Percentiles rank a stretch among this genome's conserved stretches.
Evolutionary conservation across 2,329 filamentous ascomycete species (phyloP).

Genomic region (Chaetomiaceae sp.): DNA sequence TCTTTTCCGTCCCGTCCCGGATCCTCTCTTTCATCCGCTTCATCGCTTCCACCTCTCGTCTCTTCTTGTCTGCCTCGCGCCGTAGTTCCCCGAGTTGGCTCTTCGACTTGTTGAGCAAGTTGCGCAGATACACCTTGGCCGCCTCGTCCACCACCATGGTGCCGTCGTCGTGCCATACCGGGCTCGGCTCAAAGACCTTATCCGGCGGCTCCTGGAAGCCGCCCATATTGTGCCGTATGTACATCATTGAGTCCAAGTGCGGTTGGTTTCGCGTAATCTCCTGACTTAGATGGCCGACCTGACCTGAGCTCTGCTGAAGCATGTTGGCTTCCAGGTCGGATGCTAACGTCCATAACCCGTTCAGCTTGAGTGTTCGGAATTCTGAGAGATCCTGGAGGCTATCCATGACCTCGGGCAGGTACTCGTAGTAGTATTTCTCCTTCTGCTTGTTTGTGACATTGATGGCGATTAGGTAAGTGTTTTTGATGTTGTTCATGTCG

Average conservation of each 20-base stretch:
- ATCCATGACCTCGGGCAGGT: constrained; percentile 88
- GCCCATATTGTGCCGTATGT: constrained; percentile 83
- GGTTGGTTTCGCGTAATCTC: constrained; percentile 89
- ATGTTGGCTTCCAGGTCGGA: constrained; percentile 76
- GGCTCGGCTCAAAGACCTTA: constrained; percentile 86
- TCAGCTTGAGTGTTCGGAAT: constrained; percentile 78
- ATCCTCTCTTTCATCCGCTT: constrained; percentile 71
- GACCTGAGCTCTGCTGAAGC: constrained; percentile 66
- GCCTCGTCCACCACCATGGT: constrained; percentile 79
- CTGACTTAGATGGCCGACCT: constrained; percentile 66
- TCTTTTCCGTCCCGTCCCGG: constrained; percentile 77
- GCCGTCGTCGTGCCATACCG: constrained; percentile 94
- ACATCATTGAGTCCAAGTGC: constrained; percentile 94
- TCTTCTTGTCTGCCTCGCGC: constrained; percentile 79
- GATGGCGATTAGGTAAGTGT: constrained; percentile 93
- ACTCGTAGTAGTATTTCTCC: constrained; percentile 95
- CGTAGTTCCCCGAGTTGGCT: constrained; percentile 73
- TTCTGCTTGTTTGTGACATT: constrained; percentile 98
- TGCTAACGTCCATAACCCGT: constrained; percentile 78
- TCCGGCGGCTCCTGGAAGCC: constrained; percentile 79
- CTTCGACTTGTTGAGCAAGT: constrained; percentile 89
- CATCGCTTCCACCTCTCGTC: constrained; percentile 74
- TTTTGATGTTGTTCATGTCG: constrained; percentile 98
- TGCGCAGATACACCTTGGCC: constrained; percentile 86
- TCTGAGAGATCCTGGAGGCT: constrained; percentile 91